Base-by-base conservation (phyloP, 257 asterid genomes). In the Plantago major region DNA sequence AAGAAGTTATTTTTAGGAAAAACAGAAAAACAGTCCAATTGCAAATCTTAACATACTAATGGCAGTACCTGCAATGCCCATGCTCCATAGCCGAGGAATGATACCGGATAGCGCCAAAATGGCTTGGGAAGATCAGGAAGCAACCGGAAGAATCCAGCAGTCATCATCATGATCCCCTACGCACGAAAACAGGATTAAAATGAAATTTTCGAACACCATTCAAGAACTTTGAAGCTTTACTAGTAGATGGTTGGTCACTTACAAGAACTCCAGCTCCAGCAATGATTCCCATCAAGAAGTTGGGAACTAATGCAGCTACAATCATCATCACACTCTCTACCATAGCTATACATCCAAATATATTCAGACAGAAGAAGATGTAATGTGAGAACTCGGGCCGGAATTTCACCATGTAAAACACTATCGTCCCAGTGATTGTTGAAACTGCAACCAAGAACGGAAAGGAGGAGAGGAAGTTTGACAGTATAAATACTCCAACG, bases 251-350 rank as follows among this genome's bases (percentile, higher is more conserved):
- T 4, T 7, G 58, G 40, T 30, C 18, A 71, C 93, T 84, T 76
- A 93, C 99, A 47, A 93, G 89, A 66, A 93, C 86, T 51, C 98
- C 98, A 10, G 98, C 98, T 2, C 98, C 98, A 8, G 91, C 78
- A 15, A 90, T 82, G 78, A 90, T 81, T 63, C 98, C 98, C 96
- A 90, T 83, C 72, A 90, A 54, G 88, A 90, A 90, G 78, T 90
- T 90, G 9, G 98, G 94, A 43, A 90, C 98, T 7, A 90, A 73
- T 0, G 96, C 75, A 66, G 98, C 98, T 26, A 90, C 94, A 40
- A 88, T 84, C 98, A 90, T 88, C 98, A 90, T 90, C 61, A 87
- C 88, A 55, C 98, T 84, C 73, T 90, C 98, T 49, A 90, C 98
- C 80, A 90, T 82, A 5, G 94, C 86, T 47, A 90, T 88, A 77